These are phyloP conservation scores for Rosa lucieae DNA, from an alignment of 306 rosid species.

Conservation along the genomic window DNA sequence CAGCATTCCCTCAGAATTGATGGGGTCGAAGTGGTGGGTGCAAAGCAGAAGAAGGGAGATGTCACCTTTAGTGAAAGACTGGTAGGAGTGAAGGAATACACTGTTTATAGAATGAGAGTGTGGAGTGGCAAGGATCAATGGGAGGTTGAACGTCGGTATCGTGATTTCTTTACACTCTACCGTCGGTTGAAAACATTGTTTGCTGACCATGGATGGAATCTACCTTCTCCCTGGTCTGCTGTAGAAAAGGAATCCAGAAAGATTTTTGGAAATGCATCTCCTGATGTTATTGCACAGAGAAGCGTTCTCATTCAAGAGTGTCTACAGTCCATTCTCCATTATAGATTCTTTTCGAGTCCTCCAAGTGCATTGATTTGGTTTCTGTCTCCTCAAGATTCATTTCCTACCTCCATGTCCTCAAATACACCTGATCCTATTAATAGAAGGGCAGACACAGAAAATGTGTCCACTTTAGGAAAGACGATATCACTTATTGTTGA, in stretches of 20 bases:
- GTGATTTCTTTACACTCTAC: slow-evolving; percentile 77
- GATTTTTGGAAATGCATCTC: slow-evolving; percentile 89
- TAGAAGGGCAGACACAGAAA: slow-evolving; percentile 35
- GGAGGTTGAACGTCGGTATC: slow-evolving; percentile 94
- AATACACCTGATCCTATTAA: slow-evolving; percentile 35
- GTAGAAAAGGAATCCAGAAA: slow-evolving; percentile 79
- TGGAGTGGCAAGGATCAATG: slow-evolving; percentile 79
- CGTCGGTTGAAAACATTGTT: slow-evolving; percentile 67
- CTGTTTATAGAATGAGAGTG: slow-evolving; percentile 79
- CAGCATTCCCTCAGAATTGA: slow-evolving; percentile 61
- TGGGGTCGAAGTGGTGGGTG: slow-evolving; percentile 93
- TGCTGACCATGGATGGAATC: slow-evolving; percentile 64
- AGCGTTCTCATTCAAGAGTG: slow-evolving; percentile 92
- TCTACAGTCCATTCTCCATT: slow-evolving; percentile 63
- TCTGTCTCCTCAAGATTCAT: slow-evolving; percentile 77
- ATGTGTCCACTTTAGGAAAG: slow-evolving; percentile 66
- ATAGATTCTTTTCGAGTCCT: slow-evolving; percentile 55
- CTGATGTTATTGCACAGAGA: slow-evolving; percentile 85
- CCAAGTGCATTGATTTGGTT: slow-evolving; percentile 75
- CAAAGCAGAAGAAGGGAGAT: slow-evolving; percentile 93
- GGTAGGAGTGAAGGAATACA: slow-evolving; percentile 97
- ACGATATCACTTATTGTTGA: slow-evolving; percentile 90
- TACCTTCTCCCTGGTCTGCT: slow-evolving; percentile 86
- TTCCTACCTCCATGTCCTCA: slow-evolving; percentile 51
- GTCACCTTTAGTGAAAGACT: slow-evolving; percentile 94